Percentiles rank a stretch among this genome's conserved stretches.
Evolutionary conservation across 2,329 filamentous ascomycete genomes (phyloP).

Genomic region (Apiospora rasikravindrae): DNA sequence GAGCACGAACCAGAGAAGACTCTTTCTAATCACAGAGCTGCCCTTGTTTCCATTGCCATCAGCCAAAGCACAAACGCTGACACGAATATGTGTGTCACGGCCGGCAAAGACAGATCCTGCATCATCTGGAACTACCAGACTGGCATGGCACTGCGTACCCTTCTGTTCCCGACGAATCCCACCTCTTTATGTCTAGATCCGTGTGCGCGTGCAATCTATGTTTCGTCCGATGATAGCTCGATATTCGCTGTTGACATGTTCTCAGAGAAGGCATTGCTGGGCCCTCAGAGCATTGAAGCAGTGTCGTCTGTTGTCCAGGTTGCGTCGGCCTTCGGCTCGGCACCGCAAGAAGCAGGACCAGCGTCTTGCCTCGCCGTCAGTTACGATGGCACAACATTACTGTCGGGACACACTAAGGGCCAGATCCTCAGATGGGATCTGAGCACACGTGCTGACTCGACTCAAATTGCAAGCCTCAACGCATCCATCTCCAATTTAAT

Average conservation of each 20-base stretch:
- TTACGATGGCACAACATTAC: slow-evolving; percentile 79
- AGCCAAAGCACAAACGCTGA: slow-evolving; percentile 71
- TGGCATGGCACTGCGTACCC: slow-evolving; percentile 77
- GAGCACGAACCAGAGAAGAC: slow-evolving; percentile 75
- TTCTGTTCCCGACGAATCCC: slow-evolving; percentile 77
- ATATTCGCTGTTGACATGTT: slow-evolving; percentile 81
- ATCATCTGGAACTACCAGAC: slow-evolving; percentile 92
- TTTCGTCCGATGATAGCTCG: slow-evolving; percentile 79
- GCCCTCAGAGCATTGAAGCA: slow-evolving; percentile 55
- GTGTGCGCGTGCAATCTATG: slow-evolving; percentile 81
- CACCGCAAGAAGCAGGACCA: slow-evolving; percentile 68
- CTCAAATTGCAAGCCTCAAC: slow-evolving; percentile 73
- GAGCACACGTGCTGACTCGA: slow-evolving; percentile 69
- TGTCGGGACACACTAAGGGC: slow-evolving; percentile 83
- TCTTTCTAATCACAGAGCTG: slow-evolving; percentile 77
- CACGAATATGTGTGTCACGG: slow-evolving; percentile 83
- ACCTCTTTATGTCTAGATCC: slow-evolving; percentile 79
- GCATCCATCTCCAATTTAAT: slow-evolving; percentile 81
- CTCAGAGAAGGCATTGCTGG: slow-evolving; percentile 60
- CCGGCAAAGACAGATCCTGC: slow-evolving; percentile 84
- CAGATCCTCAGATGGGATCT: slow-evolving; percentile 84
- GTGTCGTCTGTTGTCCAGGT: slow-evolving; percentile 63
- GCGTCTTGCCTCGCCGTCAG: slow-evolving; percentile 73
- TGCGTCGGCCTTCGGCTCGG: slow-evolving; percentile 58
- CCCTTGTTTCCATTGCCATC: slow-evolving; percentile 67